These are phyloP conservation scores for Umbilicaria muhlenbergii DNA, from an alignment of 495 filamentous ascomycete species.

Conservation along the genomic window DNA sequence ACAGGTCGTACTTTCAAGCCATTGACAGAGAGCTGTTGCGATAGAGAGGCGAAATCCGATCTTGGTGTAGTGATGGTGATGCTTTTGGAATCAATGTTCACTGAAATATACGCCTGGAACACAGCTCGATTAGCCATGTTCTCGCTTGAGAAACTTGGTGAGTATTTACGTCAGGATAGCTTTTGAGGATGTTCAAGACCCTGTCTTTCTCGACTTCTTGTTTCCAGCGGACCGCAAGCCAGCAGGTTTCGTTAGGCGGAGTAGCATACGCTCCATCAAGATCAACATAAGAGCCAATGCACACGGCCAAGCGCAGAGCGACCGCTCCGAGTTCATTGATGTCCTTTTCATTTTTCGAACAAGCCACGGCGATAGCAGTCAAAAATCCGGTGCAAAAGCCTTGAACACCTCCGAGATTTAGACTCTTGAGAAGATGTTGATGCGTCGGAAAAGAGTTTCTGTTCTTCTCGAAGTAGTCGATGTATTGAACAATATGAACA, in stretches of 20 bases:
- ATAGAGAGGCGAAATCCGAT: constrained; percentile 10
- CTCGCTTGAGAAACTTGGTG: no score
- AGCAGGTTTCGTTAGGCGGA: constrained; percentile 3
- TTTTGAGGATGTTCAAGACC: not conserved
- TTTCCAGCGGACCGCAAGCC: constrained; percentile 19
- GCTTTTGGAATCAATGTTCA: constrained; percentile 21
- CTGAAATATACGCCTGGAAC: constrained; percentile 29
- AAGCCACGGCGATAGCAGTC: constrained; percentile 17
- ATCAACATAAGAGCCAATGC: constrained; percentile 24
- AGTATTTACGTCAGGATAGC: not conserved
- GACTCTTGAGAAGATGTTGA: not conserved
- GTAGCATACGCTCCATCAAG: constrained; percentile 11
- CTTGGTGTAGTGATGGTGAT: constrained; percentile 25
- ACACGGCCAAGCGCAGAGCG: constrained; percentile 22
- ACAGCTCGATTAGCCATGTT: constrained; percentile 3
- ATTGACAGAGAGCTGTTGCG: constrained; percentile 12
- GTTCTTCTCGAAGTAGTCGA: not conserved
- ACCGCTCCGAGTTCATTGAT: constrained; percentile 13
- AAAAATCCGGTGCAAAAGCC: constrained; percentile 27
- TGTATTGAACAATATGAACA: not conserved
- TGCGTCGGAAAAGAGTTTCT: not conserved
- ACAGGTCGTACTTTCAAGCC: constrained; percentile 17
- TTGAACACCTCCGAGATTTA: not conserved
- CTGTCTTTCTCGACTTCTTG: not conserved
- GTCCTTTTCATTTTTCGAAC: constrained; percentile 9